Conservation (phyloP, 192 early-diverging fungal genomes). For the Podila minutissima region DNA sequence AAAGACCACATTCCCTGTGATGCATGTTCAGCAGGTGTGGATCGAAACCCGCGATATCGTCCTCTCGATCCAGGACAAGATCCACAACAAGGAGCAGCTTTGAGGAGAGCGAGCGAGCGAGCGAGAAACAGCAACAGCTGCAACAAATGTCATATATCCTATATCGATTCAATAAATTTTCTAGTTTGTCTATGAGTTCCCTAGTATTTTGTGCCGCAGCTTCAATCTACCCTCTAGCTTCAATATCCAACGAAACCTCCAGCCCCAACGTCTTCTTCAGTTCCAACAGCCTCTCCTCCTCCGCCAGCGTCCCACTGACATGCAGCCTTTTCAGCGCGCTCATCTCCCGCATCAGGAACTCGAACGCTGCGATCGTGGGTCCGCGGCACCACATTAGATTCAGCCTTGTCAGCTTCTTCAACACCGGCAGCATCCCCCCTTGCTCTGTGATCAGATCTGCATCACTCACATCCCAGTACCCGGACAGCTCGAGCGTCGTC, state of each 20-base stretch:
- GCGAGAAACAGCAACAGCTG: too few relatives aligned
- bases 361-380: not conserved
- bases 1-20: slow-evolving; percentile 23
- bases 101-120: not conserved
- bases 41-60: slow-evolving; percentile 42
- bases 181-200: too few relatives aligned
- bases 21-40: slow-evolving; percentile 49
- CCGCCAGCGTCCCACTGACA: not conserved
- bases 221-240: not conserved
- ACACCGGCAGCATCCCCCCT: not conserved
- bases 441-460: not conserved
- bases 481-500: not conserved
- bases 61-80: slow-evolving; percentile 36
- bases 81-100: slow-evolving; percentile 24
- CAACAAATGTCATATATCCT: too few relatives aligned
- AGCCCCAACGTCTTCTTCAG: not conserved
- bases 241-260: not conserved
- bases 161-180: not conserved
- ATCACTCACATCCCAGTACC: not conserved
- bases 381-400: not conserved
- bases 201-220: too few relatives aligned
- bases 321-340: not conserved
- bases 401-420: not conserved
- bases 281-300: not conserved
- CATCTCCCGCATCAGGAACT: not conserved